Evolutionary conservation across 164 flowering plant genomes (phyloP), one percentile per base, ranked within the genome.

Genomic region (Macadamia tetraphylla): DNA sequence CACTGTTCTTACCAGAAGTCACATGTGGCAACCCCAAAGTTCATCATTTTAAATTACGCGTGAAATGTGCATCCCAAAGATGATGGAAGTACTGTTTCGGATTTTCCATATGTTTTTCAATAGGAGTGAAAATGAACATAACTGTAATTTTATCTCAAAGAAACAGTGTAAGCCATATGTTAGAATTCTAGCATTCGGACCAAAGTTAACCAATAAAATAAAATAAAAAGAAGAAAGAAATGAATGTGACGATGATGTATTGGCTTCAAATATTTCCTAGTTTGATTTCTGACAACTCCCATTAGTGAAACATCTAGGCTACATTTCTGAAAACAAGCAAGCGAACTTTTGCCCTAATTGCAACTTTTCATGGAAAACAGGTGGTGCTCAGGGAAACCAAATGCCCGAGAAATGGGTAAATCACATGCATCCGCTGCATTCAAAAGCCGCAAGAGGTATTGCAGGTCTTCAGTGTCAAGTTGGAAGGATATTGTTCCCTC

Each of bases 341-440:
- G 5, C 5, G 40, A 35, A 35, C 40, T 35, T 1, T 11, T 8
- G 15, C n/a, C 30, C 31, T 56, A 46, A 42, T 58, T 58, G 29
- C 17, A 60, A 63, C 15, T 31, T 15, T 64, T 69, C 71, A 49
- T 66, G 66, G 70, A 63, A 75, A 70, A 75, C 86, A 91, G 94
- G 89, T 65, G 58, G 15, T 23, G n/a, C 64, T 70, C 77, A 76
- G 56, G 84, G 75, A 59, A 72, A 76, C 46, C 78, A 74, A 68
- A 55, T 63, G 51, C 67, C 65, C 67, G 85, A 82, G 48, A 67
- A 73, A 62, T 92, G 98, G 98, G 73, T 82, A 55, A 82, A 74
- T 69, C 94, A 92, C 66, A 60, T 48, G 77, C 88, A 89, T 76
- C 98, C 98, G 29, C 77, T 53, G 23, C 73, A 88, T 75, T 85